Evolutionary conservation across 139 green algal species (phyloP).

Genomic region (Eudorina sp.): DNA sequence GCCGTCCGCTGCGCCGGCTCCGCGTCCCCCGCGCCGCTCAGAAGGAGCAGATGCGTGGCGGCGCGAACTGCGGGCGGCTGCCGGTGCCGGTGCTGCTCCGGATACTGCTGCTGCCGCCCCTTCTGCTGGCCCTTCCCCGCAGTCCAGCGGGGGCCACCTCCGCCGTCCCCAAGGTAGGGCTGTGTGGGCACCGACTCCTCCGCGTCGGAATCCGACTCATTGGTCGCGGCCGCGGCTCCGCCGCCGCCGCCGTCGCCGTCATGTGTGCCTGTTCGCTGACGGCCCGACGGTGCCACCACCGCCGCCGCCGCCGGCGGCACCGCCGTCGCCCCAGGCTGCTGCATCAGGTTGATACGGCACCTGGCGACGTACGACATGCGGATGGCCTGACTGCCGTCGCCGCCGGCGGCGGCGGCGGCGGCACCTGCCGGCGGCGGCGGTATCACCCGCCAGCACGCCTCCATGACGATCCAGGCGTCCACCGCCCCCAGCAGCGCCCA

Average conservation of each 20-base stretch:
- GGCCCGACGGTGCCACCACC: not conserved
- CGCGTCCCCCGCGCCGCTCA: not conserved
- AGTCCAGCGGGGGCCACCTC: no score
- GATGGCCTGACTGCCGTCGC: not conserved
- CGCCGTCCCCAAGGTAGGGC: no score
- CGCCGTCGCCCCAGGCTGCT: not conserved
- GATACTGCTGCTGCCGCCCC: not conserved
- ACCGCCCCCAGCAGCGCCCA: constrained; percentile 18
- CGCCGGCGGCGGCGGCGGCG: not conserved
- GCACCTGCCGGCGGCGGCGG: not conserved
- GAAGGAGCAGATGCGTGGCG: constrained; percentile 4
- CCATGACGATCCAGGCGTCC: constrained; percentile 22
- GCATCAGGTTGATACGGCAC: constrained; percentile 32
- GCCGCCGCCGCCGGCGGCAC: not conserved
- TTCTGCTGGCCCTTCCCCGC: not conserved
- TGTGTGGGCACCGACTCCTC: no score
- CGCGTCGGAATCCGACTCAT: no score
- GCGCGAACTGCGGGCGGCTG: not conserved
- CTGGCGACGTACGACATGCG: not conserved
- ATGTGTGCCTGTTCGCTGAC: no score
- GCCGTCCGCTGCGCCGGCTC: not conserved
- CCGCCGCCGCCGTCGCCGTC: not conserved
- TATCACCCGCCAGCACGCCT: not conserved
- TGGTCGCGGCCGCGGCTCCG: not conserved
- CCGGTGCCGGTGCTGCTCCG: not conserved